Evolutionary conservation across 2,329 filamentous ascomycete species (phyloP).

Genomic region (Rhinocladiella mackenziei): DNA sequence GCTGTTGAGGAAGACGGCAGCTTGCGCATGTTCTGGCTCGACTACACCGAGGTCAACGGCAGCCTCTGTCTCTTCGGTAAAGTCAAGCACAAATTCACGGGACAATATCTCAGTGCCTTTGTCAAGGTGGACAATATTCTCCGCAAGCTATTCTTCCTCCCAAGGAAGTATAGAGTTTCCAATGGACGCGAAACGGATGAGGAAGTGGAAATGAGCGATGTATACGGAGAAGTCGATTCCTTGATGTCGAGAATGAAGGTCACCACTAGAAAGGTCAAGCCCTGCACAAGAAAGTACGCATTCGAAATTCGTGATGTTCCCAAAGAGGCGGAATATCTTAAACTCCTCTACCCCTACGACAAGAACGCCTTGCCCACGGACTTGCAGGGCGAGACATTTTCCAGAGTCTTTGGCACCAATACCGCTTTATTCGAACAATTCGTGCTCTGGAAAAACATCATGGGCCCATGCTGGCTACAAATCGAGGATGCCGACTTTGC

Average conservation of each 20-base stretch:
- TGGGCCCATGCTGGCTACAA: slow-evolving; percentile 96
- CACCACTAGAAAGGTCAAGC: slow-evolving; percentile 88
- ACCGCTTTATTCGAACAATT: slow-evolving; percentile 97
- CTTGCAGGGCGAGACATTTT: slow-evolving; percentile 79
- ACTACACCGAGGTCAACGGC: slow-evolving; percentile 89
- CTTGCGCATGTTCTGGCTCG: slow-evolving; percentile 92
- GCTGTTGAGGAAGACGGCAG: slow-evolving; percentile 93
- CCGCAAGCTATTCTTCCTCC: slow-evolving; percentile 88
- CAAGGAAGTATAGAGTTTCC: slow-evolving; percentile 60
- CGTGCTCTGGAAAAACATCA: slow-evolving; percentile 97
- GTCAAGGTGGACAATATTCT: slow-evolving; percentile 93
- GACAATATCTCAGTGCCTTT: slow-evolving; percentile 81
- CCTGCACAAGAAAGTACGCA: slow-evolving; percentile 84
- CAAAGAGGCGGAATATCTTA: slow-evolving; percentile 85
- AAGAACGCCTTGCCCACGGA: slow-evolving; percentile 71
- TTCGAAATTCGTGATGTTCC: slow-evolving; percentile 87
- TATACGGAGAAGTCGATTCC: slow-evolving; percentile 82
- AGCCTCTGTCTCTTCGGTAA: slow-evolving; percentile 94
- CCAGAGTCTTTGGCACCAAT: slow-evolving; percentile 87
- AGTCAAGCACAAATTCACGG: slow-evolving; percentile 81
- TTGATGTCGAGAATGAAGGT: slow-evolving; percentile 87
- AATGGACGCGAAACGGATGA: slow-evolving; percentile 68
- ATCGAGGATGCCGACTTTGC: slow-evolving; percentile 82
- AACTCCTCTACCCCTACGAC: slow-evolving; percentile 91
- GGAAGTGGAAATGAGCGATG: slow-evolving; percentile 78